Evolutionary conservation across 2,329 filamentous ascomycete species (phyloP).

Genomic region (Trichothecium roseum): DNA sequence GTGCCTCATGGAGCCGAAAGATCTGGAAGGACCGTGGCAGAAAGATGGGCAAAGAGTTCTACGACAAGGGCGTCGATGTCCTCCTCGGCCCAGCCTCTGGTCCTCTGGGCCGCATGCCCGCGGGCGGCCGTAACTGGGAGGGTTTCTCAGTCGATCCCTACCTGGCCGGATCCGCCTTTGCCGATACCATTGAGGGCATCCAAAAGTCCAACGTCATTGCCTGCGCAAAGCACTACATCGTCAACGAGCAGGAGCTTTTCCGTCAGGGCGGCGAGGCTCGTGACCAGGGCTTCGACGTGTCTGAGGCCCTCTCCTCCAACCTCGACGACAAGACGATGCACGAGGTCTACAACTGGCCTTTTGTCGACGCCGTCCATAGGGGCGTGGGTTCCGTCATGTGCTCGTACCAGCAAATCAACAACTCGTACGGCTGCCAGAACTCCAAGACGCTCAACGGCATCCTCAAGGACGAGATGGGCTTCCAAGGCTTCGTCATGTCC

Average conservation of each 20-base stretch:
- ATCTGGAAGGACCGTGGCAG: constrained; percentile 74
- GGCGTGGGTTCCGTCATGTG: constrained; percentile 75
- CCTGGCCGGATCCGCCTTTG: constrained; percentile 66
- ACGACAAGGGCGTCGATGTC: constrained; percentile 46
- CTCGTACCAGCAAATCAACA: constrained; percentile 61
- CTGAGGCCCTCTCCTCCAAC: constrained; percentile 63
- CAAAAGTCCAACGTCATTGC: constrained; percentile 41
- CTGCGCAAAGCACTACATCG: constrained; percentile 38
- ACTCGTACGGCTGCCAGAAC: constrained; percentile 53
- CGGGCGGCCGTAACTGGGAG: constrained; percentile 82
- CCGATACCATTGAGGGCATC: constrained; percentile 63
- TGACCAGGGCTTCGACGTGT: constrained; percentile 65
- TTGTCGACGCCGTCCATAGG: constrained; percentile 62
- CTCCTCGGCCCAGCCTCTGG: constrained; percentile 74
- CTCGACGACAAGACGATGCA: constrained; percentile 61
- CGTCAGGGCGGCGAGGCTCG: constrained; percentile 71
- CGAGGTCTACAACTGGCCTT: constrained; percentile 70
- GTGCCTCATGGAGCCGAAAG: constrained; percentile 79
- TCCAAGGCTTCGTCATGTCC: constrained; percentile 58
- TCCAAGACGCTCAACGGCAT: constrained; percentile 55
- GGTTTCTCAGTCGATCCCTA: constrained; percentile 80
- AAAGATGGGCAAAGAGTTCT: constrained; percentile 46
- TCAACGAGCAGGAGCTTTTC: constrained; percentile 50
- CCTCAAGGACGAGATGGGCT: constrained; percentile 61
- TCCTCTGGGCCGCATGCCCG: constrained; percentile 68